Conservation (phyloP, 129 eudicot species). For the Flaveria sonorensis region DNA sequence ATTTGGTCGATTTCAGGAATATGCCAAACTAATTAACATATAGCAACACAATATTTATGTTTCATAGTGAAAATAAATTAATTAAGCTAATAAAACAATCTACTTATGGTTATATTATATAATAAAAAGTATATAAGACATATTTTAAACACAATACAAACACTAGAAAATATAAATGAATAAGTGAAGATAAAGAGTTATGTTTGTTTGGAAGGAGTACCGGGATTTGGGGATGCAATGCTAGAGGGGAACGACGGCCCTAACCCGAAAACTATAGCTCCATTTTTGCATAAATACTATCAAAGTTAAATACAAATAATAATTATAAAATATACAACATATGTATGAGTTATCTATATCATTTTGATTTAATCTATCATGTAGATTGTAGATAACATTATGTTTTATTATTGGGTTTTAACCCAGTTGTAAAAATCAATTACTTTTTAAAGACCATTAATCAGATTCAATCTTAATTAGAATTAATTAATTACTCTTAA, state of each 20-base stretch:
- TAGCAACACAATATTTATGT: not conserved
- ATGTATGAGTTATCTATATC: too few species aligned
- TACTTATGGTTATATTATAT: not conserved
- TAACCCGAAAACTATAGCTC: conserved; percentile 81
- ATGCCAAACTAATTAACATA: not conserved
- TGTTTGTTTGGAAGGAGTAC: not conserved
- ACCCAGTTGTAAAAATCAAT: too few species aligned
- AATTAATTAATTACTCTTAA: too few species aligned
- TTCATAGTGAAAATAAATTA: not conserved
- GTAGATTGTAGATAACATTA: too few species aligned
- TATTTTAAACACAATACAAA: conserved; percentile 23
- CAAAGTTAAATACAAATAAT: too few species aligned
- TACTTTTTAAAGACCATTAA: too few species aligned
- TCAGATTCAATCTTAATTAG: too few species aligned
- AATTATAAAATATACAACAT: too few species aligned
- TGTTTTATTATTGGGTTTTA: too few species aligned
- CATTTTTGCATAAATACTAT: conserved; percentile 38
- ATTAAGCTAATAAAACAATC: not conserved
- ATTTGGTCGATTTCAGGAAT: too few species aligned
- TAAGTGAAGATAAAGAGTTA: conserved; percentile 1
- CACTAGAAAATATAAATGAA: conserved; percentile 2
- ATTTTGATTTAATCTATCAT: too few species aligned
- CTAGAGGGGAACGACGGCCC: conserved; percentile 63
- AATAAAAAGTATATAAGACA: not conserved
- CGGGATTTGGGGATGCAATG: conserved; percentile 34